Percentiles rank a stretch among this genome's conserved stretches.
Evolutionary conservation across 1,284 basidiomycete genomes (phyloP).

Genomic region (Malassezia caprae): DNA sequence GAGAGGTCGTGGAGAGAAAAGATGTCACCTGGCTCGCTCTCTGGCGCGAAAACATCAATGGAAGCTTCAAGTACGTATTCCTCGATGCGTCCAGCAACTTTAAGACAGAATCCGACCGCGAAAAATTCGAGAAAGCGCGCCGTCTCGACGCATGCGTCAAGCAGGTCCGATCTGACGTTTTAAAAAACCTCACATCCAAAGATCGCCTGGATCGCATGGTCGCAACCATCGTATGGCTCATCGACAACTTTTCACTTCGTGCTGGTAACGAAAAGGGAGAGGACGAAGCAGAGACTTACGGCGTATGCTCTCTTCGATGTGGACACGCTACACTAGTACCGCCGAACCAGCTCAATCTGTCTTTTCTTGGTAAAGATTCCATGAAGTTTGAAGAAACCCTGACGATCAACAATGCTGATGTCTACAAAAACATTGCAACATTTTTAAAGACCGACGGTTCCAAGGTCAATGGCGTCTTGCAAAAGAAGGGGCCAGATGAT

Average conservation of each 20-base stretch:
- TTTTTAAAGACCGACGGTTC: constrained; percentile 39
- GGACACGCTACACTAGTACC: constrained; percentile 41
- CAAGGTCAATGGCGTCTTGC: constrained; percentile 55
- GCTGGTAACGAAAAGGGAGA: constrained; percentile 48
- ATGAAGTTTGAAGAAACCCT: constrained; percentile 47
- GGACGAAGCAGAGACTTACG: constrained; percentile 47
- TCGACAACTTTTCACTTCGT: constrained; percentile 47
- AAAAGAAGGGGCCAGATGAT: constrained; percentile 77
- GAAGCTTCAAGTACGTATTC: constrained; percentile 46
- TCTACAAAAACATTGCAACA: constrained; percentile 46
- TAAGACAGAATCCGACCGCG: constrained; percentile 46
- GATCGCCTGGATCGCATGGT: constrained; percentile 40
- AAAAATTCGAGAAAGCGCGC: constrained; percentile 47
- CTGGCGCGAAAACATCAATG: constrained; percentile 47
- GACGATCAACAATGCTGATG: constrained; percentile 33
- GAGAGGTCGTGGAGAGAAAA: constrained; percentile 41
- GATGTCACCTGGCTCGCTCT: constrained; percentile 46
- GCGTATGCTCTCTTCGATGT: constrained; percentile 44
- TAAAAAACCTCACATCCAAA: constrained; percentile 41
- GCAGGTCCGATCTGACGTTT: constrained; percentile 36
- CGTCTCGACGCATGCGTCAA: constrained; percentile 40
- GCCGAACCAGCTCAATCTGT: constrained; percentile 39
- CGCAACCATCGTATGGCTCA: constrained; percentile 47
- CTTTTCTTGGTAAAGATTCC: constrained; percentile 47
- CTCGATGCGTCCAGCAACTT: constrained; percentile 42